phyloP scores from a whole-genome alignment of 768 basidiomycete species.

The Cystofilobasidium macerans region DNA sequence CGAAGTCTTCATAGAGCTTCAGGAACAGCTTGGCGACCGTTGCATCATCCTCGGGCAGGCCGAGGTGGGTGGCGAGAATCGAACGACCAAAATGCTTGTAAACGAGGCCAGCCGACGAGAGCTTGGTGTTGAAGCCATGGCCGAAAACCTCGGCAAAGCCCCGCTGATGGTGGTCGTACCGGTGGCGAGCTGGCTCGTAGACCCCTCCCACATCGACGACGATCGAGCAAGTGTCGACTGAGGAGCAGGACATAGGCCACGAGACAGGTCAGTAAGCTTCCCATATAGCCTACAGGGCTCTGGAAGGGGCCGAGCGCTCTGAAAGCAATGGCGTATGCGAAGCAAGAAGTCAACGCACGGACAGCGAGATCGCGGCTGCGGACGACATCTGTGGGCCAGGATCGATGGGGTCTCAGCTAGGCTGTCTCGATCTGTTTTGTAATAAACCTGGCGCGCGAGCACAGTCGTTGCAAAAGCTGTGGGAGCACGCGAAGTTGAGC shows the following conservation, averaged over 20 bases:
- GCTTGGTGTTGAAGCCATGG: conserved; percentile 71
- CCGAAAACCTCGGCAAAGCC: conserved; percentile 86
- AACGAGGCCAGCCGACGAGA: conserved; percentile 82
- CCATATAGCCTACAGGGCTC: too few species aligned
- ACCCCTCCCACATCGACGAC: conserved; percentile 93
- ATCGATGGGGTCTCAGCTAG: too few species aligned
- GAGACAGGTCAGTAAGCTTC: conserved; percentile 42
- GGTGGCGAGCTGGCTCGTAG: conserved; percentile 64
- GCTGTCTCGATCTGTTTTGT: background rate
- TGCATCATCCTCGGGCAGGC: conserved; percentile 47
- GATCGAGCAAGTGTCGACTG: conserved; percentile 65
- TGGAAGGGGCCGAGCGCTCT: too few species aligned
- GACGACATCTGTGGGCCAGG: conserved; percentile 30
- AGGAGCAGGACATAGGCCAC: conserved; percentile 38
- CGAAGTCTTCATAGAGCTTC: conserved; percentile 86
- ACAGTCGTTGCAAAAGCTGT: conserved; percentile 35
- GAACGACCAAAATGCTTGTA: conserved; percentile 97
- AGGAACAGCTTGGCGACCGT: conserved; percentile 69
- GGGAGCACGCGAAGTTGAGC: conserved; percentile 9
- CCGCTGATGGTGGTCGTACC: conserved; percentile 94
- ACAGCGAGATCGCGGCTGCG: conserved; percentile 36
- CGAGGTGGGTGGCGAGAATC: conserved; percentile 57
- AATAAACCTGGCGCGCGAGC: background rate
- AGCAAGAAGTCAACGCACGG: conserved; percentile 28
- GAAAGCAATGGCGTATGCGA: too few species aligned